phyloP scores from a whole-genome alignment of 176 grass and related monocot genomes.

The Saccharum officinarum region DNA sequence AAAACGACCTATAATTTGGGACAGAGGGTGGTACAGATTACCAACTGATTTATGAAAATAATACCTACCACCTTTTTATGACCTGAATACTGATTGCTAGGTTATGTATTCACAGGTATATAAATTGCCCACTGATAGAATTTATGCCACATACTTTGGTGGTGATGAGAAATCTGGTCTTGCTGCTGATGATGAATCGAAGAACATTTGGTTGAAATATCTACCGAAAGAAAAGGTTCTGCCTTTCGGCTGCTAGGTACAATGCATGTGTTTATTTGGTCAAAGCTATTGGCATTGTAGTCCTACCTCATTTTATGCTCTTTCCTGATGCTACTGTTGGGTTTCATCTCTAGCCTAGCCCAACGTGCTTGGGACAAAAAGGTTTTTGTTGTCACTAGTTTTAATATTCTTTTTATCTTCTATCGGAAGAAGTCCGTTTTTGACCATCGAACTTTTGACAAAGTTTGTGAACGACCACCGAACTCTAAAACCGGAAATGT shows the following conservation, averaged over 20 bases:
- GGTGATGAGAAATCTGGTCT: slow-evolving; percentile 80
- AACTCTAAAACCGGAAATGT: no score
- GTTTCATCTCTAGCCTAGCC: background rate
- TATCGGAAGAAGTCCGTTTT: no score
- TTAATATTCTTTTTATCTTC: background rate
- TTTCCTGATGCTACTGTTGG: background rate
- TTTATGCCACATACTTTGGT: slow-evolving; percentile 93
- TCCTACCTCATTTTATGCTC: background rate
- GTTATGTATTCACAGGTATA: slow-evolving; percentile 66
- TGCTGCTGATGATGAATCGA: slow-evolving; percentile 60
- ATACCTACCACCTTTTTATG: background rate
- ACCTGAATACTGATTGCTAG: slow-evolving; percentile 13
- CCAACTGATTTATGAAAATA: background rate
- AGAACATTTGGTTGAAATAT: slow-evolving; percentile 73
- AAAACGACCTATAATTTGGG: background rate
- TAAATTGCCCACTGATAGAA: slow-evolving; percentile 83
- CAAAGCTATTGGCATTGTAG: background rate
- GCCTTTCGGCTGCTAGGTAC: slow-evolving; percentile 94
- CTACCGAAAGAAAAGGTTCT: slow-evolving; percentile 67
- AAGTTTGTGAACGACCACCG: no score
- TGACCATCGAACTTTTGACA: no score
- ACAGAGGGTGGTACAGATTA: background rate
- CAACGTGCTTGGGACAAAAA: background rate
- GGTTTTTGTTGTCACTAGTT: background rate
- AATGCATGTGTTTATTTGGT: slow-evolving; percentile 15